Evolutionary conservation across 495 filamentous ascomycete species (phyloP).

Genomic region (Trichoderma parareesei): DNA sequence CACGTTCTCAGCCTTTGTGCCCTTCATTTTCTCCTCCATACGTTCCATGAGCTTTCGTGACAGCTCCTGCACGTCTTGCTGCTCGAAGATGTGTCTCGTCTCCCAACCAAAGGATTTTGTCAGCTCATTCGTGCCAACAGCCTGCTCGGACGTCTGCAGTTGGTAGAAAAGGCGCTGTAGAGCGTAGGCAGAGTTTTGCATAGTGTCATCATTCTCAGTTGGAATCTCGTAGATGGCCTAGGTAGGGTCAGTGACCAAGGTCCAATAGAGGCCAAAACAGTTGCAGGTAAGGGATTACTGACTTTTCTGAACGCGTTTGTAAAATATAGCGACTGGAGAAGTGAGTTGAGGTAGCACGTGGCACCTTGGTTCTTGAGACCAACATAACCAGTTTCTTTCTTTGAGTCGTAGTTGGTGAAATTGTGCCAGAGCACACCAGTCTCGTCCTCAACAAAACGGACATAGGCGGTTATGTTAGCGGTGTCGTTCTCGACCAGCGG

Average conservation of each 20-base stretch:
- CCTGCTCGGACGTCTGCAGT: slow-evolving; percentile 70
- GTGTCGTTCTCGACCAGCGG: slow-evolving; percentile 84
- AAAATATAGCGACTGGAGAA: slow-evolving; percentile 94
- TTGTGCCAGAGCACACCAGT: slow-evolving; percentile 99
- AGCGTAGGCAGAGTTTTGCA: slow-evolving; percentile 84
- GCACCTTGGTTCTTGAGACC: slow-evolving; percentile 96
- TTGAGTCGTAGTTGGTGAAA: slow-evolving; percentile 97
- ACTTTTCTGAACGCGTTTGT: slow-evolving; percentile 96
- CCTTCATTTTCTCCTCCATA: slow-evolving; percentile 96
- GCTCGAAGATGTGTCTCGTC: slow-evolving; percentile 93
- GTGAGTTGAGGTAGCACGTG: slow-evolving; percentile 96
- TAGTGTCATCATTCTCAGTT: slow-evolving; percentile 71
- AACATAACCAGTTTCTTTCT: slow-evolving; percentile 96
- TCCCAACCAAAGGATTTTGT: slow-evolving; percentile 98
- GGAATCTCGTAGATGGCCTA: slow-evolving; percentile 95
- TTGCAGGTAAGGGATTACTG: slow-evolving; percentile 14
- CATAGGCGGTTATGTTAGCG: slow-evolving; percentile 84
- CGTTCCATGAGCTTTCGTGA: slow-evolving; percentile 95
- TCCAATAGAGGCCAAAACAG: slow-evolving; percentile 5
- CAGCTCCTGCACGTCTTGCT: slow-evolving; percentile 97
- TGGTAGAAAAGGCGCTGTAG: slow-evolving; percentile 92
- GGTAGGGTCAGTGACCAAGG: not conserved
- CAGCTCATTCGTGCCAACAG: slow-evolving; percentile 85
- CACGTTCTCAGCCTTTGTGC: slow-evolving; percentile 87
- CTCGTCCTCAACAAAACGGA: slow-evolving; percentile 90